Conservation (phyloP, 805 yeast species). For the Lachancea dasiensis region DNA sequence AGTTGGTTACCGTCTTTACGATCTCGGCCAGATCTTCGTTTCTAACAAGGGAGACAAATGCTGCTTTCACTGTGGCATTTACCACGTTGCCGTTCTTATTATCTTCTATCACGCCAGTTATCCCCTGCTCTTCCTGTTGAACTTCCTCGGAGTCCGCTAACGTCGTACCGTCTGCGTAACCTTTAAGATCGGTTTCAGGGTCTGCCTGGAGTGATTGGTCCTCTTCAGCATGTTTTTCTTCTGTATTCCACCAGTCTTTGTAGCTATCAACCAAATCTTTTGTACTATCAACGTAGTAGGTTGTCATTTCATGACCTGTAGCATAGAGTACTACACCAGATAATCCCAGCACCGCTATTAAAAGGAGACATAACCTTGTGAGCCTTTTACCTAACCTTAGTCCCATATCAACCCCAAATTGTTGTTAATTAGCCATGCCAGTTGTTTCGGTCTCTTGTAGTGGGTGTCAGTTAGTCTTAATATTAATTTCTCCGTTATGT, state of each 20-base stretch:
- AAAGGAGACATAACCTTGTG: constrained; percentile 1
- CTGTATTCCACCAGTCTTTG: not conserved
- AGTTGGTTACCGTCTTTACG: constrained; percentile 58
- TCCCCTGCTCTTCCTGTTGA: no score
- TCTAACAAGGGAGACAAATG: constrained; percentile 76
- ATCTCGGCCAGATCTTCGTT: constrained; percentile 60
- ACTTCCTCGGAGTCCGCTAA: no score
- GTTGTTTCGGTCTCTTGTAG: no score
- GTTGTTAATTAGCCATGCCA: no score
- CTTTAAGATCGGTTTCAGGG: not conserved
- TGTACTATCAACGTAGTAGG: not conserved
- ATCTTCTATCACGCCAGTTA: not conserved
- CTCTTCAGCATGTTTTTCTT: constrained; percentile 4
- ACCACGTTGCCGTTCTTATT: no score
- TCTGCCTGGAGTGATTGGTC: constrained; percentile 1
- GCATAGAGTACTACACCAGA: constrained; percentile 4
- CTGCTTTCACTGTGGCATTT: constrained; percentile 53
- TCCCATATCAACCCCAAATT: no score
- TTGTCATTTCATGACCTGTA: constrained; percentile 1
- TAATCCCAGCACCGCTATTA: not conserved
- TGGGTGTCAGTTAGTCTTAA: no score
- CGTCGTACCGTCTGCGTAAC: constrained; percentile 1
- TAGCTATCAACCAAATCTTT: not conserved
- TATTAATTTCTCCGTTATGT: no score
- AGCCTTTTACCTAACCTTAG: constrained; percentile 9